Base-by-base conservation (phyloP, 345 rosid genomes). In the Hibiscus trionum region DNA sequence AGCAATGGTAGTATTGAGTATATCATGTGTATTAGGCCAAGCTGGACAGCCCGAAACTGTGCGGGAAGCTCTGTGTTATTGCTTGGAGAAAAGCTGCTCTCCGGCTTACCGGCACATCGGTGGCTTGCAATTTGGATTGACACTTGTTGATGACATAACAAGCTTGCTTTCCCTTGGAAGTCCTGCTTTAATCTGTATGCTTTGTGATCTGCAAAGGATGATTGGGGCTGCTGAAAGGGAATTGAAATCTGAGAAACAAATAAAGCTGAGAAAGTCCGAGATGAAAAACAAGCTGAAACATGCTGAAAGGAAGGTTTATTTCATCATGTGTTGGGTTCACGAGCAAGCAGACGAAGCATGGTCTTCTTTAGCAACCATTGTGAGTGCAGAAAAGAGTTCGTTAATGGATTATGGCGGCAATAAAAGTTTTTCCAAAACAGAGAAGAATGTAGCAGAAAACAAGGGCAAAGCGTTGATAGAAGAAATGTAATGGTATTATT, bases 251-350 rank as follows among this genome's bases (percentile, higher is more conserved):
- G 47, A 44, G 47, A 44, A 44, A 65, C 59, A 49, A 3, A 79
- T 59, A 74, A 85, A 73, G 69, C 80, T 82, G 3, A 77, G 75
- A 53, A 84, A 72, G 76, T 71, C 82, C 10, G 97, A 86, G 64
- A 72, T 81, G 69, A 86, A 79, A 82, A 86, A 74, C 33, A 89
- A 85, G 82, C 83, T 90, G 33, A 90, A 89, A 86, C 87, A 80
- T 44, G 91, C 91, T 0, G 93, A 87, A 73, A 87, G 89, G 83
- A 92, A 95, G 79, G 80, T 88, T 63, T 87, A 82, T 79, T 95
- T 89, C 79, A 77, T 90, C 5, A 89, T 90, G 88, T 90, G 99
- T 78, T 92, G 98, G 99, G 97, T 87, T 67, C 87, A 86, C 57
- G 94, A 87, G 73, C 99, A 92, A 83, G 80, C 84, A 9, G 61